These are phyloP conservation scores for Massarina eburnea DNA, from an alignment of 2,329 filamentous ascomycete genomes.

Conservation along the genomic window DNA sequence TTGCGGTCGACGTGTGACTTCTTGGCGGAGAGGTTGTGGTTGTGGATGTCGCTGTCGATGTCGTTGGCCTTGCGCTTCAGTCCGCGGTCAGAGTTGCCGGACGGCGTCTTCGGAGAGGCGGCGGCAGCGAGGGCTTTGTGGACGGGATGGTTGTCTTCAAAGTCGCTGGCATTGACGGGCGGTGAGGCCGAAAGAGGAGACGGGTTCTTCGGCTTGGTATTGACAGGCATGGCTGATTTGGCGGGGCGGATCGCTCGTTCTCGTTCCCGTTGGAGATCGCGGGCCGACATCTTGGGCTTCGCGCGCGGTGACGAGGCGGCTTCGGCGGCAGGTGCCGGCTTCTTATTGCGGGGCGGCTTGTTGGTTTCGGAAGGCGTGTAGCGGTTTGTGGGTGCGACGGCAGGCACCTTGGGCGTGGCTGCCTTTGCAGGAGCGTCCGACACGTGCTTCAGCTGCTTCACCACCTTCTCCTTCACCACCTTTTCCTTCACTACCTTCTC, in stretches of 20 bases:
- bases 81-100: conserved; percentile 35
- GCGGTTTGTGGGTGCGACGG: conserved; percentile 19
- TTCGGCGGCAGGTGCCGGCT: conserved; percentile 21
- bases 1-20: conserved; percentile 32
- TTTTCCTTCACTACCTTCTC: conserved; percentile 26
- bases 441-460: conserved; percentile 25
- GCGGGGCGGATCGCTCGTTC: conserved; percentile 24
- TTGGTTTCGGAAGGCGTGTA: conserved; percentile 23
- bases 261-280: conserved; percentile 24
- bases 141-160: conserved; percentile 49
- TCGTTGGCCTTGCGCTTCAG: conserved; percentile 48
- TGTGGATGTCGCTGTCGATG: conserved; percentile 40
- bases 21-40: conserved; percentile 37
- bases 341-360: conserved; percentile 33
- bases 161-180: conserved; percentile 62
- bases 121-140: conserved; percentile 41
- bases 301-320: conserved; percentile 25
- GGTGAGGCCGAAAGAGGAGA: conserved; percentile 64
- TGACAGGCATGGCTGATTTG: conserved; percentile 35
- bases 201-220: conserved; percentile 62
- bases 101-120: conserved; percentile 35
- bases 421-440: conserved; percentile 21
- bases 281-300: conserved; percentile 32
- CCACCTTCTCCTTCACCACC: conserved; percentile 24
- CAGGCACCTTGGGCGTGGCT: conserved; percentile 17